Percentiles rank a stretch among this genome's conserved stretches.
Evolutionary conservation across 1,284 basidiomycete genomes (phyloP).

Genomic region (Boletus smithii): DNA sequence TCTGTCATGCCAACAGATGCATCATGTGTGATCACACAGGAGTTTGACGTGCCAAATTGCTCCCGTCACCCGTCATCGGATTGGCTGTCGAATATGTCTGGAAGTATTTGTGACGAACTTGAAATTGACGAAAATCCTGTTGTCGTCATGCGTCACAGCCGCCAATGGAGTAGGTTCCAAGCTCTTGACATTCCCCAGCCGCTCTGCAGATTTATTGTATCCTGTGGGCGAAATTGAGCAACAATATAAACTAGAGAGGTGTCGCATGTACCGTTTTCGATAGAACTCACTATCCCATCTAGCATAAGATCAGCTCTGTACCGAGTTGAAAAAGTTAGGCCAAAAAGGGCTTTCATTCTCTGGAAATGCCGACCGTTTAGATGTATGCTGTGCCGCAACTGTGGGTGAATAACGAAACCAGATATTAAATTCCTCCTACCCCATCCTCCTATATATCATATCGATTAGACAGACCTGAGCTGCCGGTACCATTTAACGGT

Average conservation of each 20-base stretch:
- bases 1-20: no score
- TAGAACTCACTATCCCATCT: conserved; percentile 33
- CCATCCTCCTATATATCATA: no score
- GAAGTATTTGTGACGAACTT: no score
- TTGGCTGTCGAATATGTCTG: no score
- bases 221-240: conserved; percentile 27
- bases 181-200: conserved; percentile 27
- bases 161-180: conserved; percentile 35
- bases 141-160: no score
- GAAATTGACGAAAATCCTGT: no score
- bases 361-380: conserved; percentile 38
- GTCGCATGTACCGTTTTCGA: conserved; percentile 30
- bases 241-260: not conserved
- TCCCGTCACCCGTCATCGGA: no score
- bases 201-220: conserved; percentile 33
- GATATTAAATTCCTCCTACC: no score
- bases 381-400: conserved; percentile 34
- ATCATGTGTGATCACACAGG: no score
- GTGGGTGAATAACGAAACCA: conserved; percentile 1
- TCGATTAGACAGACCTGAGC: conserved; percentile 30
- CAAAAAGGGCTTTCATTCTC: conserved; percentile 37
- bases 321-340: conserved; percentile 35
- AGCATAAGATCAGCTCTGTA: conserved; percentile 39
- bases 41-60: no score
- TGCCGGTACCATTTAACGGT: conserved; percentile 35